Base-by-base conservation (phyloP, 495 filamentous ascomycete species). In the Glarea lozoyensis region DNA sequence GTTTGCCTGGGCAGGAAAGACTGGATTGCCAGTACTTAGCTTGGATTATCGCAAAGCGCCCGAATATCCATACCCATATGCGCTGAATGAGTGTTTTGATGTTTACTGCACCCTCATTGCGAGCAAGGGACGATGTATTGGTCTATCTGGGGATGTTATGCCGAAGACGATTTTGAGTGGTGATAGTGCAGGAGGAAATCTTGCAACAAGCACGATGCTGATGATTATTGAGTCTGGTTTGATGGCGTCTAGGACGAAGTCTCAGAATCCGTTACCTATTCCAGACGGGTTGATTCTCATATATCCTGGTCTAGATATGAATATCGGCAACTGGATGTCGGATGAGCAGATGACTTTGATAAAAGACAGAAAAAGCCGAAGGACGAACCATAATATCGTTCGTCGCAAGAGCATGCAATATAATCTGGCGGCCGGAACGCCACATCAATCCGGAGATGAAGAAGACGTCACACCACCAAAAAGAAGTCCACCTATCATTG, bases 311-410 rank as follows among this genome's bases (percentile, higher is more conserved):
- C 67, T 98, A 43, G 93, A 95, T 54, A 82, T 97, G 79, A 94
- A 88, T 57, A 95, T 97, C 38, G 84, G 85, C n/a, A 96, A 87
- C 53, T 98, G 92, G 92, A 96, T 98, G 88, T 87, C 82, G 0
- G 93, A 98, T 52, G 92, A 97, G 58, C 89, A 97, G 57, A 92
- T 96, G 86, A 72, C 85, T 0, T 64, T 97, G 29, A 95, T 98
- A 41, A 82, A 89, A 48, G 88, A 95, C 45, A 81, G 85, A 30
- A 71, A 77, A 40, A 78, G 75, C 43, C 76, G 89, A 2, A 79
- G 78, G 45, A 86, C 79, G 1, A 95, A 96, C 55, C 73, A 72
- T 43, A 69, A 73, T 33, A 76, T 97, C 39, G 58, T 96, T 4
- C 71, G 75, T 15, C 72, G 82, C 40, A 96, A 97, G 63, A 85